Base-by-base conservation (phyloP, 1,139 yeast genomes). In the Pichia sp. region DNA sequence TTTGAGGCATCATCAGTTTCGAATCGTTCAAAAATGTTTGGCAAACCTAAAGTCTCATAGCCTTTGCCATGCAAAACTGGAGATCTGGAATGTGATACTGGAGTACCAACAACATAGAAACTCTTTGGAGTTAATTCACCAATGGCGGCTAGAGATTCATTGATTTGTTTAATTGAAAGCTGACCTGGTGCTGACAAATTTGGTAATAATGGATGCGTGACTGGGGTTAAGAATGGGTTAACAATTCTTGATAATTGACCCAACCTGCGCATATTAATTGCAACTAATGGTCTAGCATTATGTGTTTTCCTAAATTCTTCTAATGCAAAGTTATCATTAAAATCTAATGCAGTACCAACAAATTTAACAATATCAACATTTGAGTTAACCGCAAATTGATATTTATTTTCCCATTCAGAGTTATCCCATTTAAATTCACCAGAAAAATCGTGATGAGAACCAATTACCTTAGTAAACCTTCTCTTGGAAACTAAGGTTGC, bases 31-130 rank as follows among this genome's bases (percentile, higher is more conserved):
- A 90, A 90, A 9, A 68, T 63, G 65, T 88, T 84, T n/a, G 96
- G 96, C 62, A 93, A 74, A 5, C 90, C 90, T 58, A 90, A 75
- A 22, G 76, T 71, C 55, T 79, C 65, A 70, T 85, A 93, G 33
- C 84, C 88, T 2, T 95, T 77, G 63, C 83, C 83, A 70, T 93
- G 98, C 60, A 93, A 74, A 18, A 78, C 73, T 45, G 99, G 99
- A 3, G 97, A 89, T 64, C 89, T 80, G 2, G 98, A 90, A 67
- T 90, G 96, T 6, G 78, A 70, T 55, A 91, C 79, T 49, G 98
- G 98, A 19, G 76, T 73, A 5, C 99, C 99, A 58, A 84, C 84
- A 58, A 93, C 83, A 71, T 79, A 87, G 62, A 83, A 88, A 56
- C 80, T 75, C 71, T 83, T 79, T 14, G 73, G 64, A 2, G 68